phyloP scores from a whole-genome alignment of 768 basidiomycete species.

The Lactarius sp. region DNA sequence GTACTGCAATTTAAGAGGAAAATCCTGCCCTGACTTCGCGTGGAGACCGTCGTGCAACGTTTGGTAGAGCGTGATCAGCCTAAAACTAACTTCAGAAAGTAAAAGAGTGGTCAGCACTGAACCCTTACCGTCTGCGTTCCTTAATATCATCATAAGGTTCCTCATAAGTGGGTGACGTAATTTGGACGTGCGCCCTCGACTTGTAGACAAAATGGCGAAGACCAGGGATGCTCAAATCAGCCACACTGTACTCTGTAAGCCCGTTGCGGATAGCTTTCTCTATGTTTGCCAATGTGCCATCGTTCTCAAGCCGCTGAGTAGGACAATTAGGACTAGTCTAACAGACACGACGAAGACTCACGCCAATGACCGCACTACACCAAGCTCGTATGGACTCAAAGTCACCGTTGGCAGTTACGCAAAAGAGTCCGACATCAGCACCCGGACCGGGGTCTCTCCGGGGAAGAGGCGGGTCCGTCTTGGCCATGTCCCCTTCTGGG shows the following conservation, averaged over 20 bases:
- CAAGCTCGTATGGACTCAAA: slow-evolving; percentile 79
- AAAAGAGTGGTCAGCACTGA: slow-evolving; percentile 17
- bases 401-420: slow-evolving; percentile 76
- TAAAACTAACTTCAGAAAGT: slow-evolving; percentile 31
- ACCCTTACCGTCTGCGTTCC: slow-evolving; percentile 54
- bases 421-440: slow-evolving; percentile 52
- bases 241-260: slow-evolving; percentile 60
- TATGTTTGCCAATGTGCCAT: slow-evolving; percentile 52
- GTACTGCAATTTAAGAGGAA: slow-evolving; percentile 81
- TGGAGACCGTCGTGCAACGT: slow-evolving; percentile 84
- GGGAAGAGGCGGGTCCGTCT: not conserved
- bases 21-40: slow-evolving; percentile 78
- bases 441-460: not conserved
- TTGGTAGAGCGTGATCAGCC: slow-evolving; percentile 85
- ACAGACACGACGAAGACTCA: slow-evolving; percentile 31
- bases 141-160: slow-evolving; percentile 68
- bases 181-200: slow-evolving; percentile 81
- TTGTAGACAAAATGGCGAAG: slow-evolving; percentile 95
- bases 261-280: slow-evolving; percentile 43
- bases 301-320: slow-evolving; percentile 57
- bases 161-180: slow-evolving; percentile 82
- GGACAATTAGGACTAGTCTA: not conserved
- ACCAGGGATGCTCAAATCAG: slow-evolving; percentile 81
- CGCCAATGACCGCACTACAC: slow-evolving; percentile 63
- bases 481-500: not conserved